Evolutionary conservation across 345 rosid genomes (phyloP).

Genomic region (Salix arbutifolia): DNA sequence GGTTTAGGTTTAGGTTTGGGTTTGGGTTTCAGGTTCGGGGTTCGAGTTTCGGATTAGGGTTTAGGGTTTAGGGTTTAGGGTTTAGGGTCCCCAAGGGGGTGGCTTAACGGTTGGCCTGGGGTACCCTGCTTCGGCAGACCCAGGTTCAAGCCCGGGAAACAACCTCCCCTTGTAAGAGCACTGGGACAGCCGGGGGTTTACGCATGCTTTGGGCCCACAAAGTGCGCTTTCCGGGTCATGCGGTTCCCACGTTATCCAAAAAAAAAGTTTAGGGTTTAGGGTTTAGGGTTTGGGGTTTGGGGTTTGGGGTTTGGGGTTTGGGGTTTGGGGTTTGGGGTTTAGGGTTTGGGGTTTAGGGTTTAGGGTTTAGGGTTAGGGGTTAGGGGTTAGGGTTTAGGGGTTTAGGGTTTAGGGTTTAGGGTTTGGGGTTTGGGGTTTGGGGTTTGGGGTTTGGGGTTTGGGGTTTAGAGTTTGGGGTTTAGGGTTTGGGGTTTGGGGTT

Average conservation of each 20-base stretch:
- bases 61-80: neutral
- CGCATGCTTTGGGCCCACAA: too few species aligned
- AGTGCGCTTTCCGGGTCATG: too few species aligned
- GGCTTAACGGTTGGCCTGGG: too few species aligned
- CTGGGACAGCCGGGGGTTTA: too few species aligned
- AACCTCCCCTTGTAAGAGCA: too few species aligned
- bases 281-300: neutral
- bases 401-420: neutral
- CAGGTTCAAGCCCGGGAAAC: too few species aligned
- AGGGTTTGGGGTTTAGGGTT: conserved; percentile 4
- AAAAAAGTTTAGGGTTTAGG: neutral
- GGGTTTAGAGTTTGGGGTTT: conserved; percentile 7
- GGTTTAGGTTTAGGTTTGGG: neutral
- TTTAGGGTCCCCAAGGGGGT: too few species aligned
- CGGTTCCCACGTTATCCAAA: too few species aligned
- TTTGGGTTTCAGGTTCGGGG: neutral
- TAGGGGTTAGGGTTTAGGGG: neutral
- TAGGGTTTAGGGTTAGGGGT: conserved; percentile 3
- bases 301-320: conserved; percentile 3
- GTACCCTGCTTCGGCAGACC: too few species aligned
- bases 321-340: neutral
- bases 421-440: neutral
- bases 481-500: neutral
- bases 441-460: neutral
- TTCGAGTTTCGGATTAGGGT: neutral